Evolutionary conservation across 345 rosid species (phyloP).

Genomic region (Pistacia integerrima): DNA sequence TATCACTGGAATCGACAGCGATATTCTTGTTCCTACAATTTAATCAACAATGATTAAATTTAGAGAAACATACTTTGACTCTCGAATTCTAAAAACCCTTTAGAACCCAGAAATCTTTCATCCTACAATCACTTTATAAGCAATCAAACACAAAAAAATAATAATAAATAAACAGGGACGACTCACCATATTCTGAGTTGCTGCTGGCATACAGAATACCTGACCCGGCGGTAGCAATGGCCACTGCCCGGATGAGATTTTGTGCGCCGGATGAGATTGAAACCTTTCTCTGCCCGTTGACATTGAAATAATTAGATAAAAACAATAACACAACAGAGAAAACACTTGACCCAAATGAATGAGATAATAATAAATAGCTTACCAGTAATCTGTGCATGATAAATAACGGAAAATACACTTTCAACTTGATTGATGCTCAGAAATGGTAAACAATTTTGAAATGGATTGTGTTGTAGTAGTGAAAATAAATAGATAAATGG

Average conservation of each 20-base stretch:
- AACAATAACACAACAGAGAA: not conserved
- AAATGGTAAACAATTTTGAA: too few species aligned
- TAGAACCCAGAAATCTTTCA: not conserved
- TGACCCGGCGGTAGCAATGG: slow-evolving; percentile 49
- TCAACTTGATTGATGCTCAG: too few species aligned
- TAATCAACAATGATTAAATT: not conserved
- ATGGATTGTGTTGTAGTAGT: too few species aligned
- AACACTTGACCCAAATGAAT: not conserved
- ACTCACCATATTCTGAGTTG: slow-evolving; percentile 42
- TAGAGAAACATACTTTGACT: not conserved
- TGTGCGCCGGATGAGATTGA: slow-evolving; percentile 24
- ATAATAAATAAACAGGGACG: not conserved
- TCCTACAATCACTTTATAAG: not conserved
- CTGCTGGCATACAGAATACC: slow-evolving; percentile 36
- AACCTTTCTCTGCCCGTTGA: slow-evolving; percentile 43
- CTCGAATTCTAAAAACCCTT: not conserved
- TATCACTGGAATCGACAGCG: slow-evolving; percentile 41
- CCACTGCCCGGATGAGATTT: slow-evolving; percentile 37
- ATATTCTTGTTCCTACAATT: slow-evolving; percentile 39
- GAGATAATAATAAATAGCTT: not conserved
- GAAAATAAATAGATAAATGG: too few species aligned
- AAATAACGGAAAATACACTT: too few species aligned
- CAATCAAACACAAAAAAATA: not conserved
- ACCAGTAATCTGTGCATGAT: slow-evolving; percentile 42
- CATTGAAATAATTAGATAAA: not conserved